Conservation (phyloP, 371 early-diverging fungal genomes). For the Catenaria anguillulae region DNA sequence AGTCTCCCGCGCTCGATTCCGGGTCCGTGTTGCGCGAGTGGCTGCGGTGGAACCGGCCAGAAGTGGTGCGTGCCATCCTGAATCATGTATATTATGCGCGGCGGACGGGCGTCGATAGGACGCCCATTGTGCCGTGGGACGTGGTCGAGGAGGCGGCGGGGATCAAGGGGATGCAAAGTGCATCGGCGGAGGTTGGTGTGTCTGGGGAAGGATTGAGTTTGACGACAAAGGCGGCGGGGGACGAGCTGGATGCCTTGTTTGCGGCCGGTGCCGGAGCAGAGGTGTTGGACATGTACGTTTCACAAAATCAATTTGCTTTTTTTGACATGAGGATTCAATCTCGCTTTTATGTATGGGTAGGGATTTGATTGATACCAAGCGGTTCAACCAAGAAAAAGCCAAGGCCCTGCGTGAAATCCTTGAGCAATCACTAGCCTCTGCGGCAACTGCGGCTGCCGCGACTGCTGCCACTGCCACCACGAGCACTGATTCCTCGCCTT, state of each 20-base stretch:
- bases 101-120: neutral
- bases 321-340: too few relatives aligned
- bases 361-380: neutral
- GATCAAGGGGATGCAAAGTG: neutral
- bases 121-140: neutral
- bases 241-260: neutral
- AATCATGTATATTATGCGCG: neutral
- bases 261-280: neutral
- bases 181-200: neutral
- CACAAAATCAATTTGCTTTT: too few relatives aligned
- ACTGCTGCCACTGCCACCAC: too few relatives aligned
- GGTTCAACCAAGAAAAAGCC: neutral
- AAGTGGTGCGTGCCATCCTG: neutral
- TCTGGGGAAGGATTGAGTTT: too few relatives aligned
- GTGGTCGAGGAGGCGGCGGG: neutral
- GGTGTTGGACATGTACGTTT: neutral
- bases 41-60: constrained; percentile 2
- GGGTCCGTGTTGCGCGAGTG: constrained; percentile 4
- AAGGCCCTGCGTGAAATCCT: neutral
- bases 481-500: too few relatives aligned
- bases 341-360: too few relatives aligned
- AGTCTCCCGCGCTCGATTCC: too few relatives aligned
- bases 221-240: too few relatives aligned
- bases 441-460: too few relatives aligned
- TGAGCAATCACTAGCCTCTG: too few relatives aligned